Evolutionary conservation across 441 rosid genomes (phyloP), one percentile per base, ranked within the genome.

Genomic region (Euphorbia celastroides): DNA sequence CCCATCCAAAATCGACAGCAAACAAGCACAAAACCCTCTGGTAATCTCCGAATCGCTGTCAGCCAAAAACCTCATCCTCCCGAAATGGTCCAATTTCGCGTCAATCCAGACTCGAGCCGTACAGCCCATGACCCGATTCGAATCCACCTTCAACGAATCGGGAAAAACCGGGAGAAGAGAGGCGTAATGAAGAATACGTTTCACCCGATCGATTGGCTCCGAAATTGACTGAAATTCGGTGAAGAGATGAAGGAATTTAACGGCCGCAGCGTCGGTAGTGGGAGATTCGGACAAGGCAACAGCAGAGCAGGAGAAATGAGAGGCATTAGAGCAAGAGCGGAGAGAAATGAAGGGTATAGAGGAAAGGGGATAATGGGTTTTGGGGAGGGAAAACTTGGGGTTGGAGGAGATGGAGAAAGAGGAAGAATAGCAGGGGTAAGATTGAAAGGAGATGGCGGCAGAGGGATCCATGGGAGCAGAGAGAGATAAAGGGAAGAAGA

Each of bases 81-180:
- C 89, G 27, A 80, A 78, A 14, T 70, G 64, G 69, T 86, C 98
- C 41, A 89, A 31, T 69, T 61, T 74, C 26, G 82, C 88, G 11
- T 89, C 90, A 26, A 92, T 73, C 98, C 97, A 94, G 52, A 92
- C 98, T 59, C 83, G 92, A 69, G 99, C 81, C 1, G 96, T 87
- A 72, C 98, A 94, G 30, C 98, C 97, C 99, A 89, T 89, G 69
- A 94, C 96, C 48, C 97, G 86, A 57, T 92, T 94, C 2, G 80
- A 76, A 34, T 88, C 90, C 31, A 77, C 79, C 38, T 57, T 57
- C 23, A 28, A 57, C 0, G 61, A 57, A n/a, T 30, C 58, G 86
- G 80, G 82, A 38, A 92, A 79, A 3, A 71, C 78, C 63, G 87
- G 82, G 60, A 88, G 85, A 36, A 83, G 76, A 20, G 73, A 67